phyloP scores from a whole-genome alignment of 495 filamentous ascomycete genomes.

The Tuber melanosporum region DNA sequence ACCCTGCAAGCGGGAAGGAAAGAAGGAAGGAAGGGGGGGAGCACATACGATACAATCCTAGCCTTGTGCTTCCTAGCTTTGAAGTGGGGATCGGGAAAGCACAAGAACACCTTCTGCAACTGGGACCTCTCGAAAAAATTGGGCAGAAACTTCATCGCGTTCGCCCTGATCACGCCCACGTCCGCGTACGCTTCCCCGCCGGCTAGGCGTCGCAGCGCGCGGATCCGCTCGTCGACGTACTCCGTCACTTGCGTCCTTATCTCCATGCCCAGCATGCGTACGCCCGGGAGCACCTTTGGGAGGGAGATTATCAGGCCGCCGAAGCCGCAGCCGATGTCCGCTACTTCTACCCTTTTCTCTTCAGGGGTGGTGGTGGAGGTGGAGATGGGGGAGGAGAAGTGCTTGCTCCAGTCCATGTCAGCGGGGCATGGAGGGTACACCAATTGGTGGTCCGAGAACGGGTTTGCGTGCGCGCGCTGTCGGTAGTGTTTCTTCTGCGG shows the following conservation, averaged over 20 bases:
- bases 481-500: slow-evolving; percentile 93
- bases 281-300: slow-evolving; percentile 70
- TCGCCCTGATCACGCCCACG: slow-evolving; percentile 75
- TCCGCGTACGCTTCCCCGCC: slow-evolving; percentile 61
- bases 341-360: slow-evolving; percentile 71
- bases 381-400: slow-evolving; percentile 67
- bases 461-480: slow-evolving; percentile 94
- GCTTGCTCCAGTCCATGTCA: slow-evolving; percentile 81
- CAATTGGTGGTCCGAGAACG: slow-evolving; percentile 87
- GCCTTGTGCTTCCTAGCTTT: slow-evolving; percentile 96
- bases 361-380: slow-evolving; percentile 38
- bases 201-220: slow-evolving; percentile 64
- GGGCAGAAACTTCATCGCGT: slow-evolving; percentile 97
- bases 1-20: not conserved
- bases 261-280: slow-evolving; percentile 80
- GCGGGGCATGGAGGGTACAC: slow-evolving; percentile 74
- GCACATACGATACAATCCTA: slow-evolving; percentile 64
- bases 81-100: slow-evolving; percentile 98
- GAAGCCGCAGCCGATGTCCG: slow-evolving; percentile 95
- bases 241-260: slow-evolving; percentile 83
- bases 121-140: slow-evolving; percentile 72
- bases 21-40: not conserved
- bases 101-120: slow-evolving; percentile 74
- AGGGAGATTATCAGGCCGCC: slow-evolving; percentile 85
- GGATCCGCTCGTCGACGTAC: slow-evolving; percentile 79